Base-by-base conservation (phyloP, 2,329 filamentous ascomycete species). In the Cladosporium sp. region DNA sequence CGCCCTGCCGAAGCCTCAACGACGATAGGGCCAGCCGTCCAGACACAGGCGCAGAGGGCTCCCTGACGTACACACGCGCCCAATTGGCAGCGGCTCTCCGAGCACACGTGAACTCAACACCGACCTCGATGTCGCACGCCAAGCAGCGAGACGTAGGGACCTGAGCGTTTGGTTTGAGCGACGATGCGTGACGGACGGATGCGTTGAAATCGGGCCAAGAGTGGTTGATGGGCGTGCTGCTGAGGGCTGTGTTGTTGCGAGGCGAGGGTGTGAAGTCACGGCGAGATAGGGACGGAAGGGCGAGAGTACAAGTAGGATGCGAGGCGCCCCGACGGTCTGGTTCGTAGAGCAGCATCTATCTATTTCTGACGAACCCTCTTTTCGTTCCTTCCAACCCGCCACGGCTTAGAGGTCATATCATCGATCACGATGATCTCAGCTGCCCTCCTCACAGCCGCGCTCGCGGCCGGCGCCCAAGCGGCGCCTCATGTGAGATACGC, bases 401-500 rank as follows among this genome's bases (percentile, higher is more conserved):
- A 7, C 22, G 7, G 22, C 22, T 28, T 7, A 28, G 22, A 28
- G 22, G 22, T 28, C 16, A 18, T 18, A 18, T 18, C 16, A 18
- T 18, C 22, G 22, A 28, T 18, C 8, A 48, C 6, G 8, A 48
- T 48, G 45, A 10, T 40, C 22, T 18, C 35, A 16, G 13, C 18
- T 13, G 9, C n/a, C n/a, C 3, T 40, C 9, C 9, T 48, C 4
- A 11, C 35, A 1, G 2, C 19, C 9, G 22, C 41, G 7, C 22
- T 48, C 18, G 35, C 35, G 9, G 9, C n/a, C 3, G 22, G 14
- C 19, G 28, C 45, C 6, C 35, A 48, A 16, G 34, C 45, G 6
- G 13, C 41, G 9, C 46, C 46, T 19, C 31, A 55, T 16, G 31
- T 40, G 38, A 43, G 46, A n/a, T 49, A 44, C 28, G 34, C 43